These are phyloP conservation scores for Candolleomyces efflorescens DNA, from an alignment of 768 basidiomycete species.

Conservation along the genomic window DNA sequence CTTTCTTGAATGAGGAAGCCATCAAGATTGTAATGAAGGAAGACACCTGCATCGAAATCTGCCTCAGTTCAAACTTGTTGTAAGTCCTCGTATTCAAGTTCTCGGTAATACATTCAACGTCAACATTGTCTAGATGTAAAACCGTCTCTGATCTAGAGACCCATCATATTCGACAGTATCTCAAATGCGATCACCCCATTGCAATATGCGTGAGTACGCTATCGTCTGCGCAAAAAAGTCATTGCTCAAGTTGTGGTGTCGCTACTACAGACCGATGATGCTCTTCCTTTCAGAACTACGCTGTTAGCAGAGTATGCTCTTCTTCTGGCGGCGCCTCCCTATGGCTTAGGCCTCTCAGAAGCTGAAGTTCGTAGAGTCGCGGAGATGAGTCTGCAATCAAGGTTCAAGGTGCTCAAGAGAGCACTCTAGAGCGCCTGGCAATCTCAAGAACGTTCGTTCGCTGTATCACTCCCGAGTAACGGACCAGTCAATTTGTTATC, in stretches of 20 bases:
- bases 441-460: too few species aligned
- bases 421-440: neutral
- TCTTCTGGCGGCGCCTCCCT: slow-evolving; percentile 64
- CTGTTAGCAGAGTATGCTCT: slow-evolving; percentile 77
- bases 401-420: slow-evolving; percentile 18
- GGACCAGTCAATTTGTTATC: too few species aligned
- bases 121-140: slow-evolving; percentile 48
- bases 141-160: slow-evolving; percentile 60
- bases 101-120: neutral
- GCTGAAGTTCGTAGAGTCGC: slow-evolving; percentile 54
- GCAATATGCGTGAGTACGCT: slow-evolving; percentile 63
- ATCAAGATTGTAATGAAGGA: slow-evolving; percentile 48
- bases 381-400: slow-evolving; percentile 54
- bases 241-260: slow-evolving; percentile 2
- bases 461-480: too few species aligned
- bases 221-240: neutral
- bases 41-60: slow-evolving; percentile 71
- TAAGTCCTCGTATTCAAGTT: slow-evolving; percentile 27
- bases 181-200: slow-evolving; percentile 61
- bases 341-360: slow-evolving; percentile 65
- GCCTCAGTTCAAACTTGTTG: slow-evolving; percentile 76
- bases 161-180: slow-evolving; percentile 70
- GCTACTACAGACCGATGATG: slow-evolving; percentile 71
- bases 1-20: slow-evolving; percentile 64
- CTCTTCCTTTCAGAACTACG: slow-evolving; percentile 71